phyloP scores from a whole-genome alignment of 2,329 filamentous ascomycete genomes.

The Exophiala sp. region DNA sequence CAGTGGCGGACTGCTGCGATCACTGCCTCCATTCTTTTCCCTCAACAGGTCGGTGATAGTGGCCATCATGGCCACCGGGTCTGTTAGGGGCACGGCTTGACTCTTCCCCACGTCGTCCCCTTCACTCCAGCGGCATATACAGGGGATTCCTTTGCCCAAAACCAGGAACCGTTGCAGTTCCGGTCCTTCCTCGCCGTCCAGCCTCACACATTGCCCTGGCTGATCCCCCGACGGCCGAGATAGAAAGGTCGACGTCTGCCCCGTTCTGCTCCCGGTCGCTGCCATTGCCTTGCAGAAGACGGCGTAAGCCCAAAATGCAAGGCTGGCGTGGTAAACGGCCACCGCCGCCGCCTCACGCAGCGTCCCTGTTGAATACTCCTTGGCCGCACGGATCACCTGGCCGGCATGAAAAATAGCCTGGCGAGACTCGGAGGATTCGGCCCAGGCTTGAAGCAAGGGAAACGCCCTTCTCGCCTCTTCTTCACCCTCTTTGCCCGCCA shows the following conservation, averaged over 20 bases:
- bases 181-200: slow-evolving; percentile 8
- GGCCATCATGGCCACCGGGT: slow-evolving; percentile 11
- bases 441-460: slow-evolving; percentile 36
- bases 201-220: not conserved
- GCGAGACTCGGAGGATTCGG: slow-evolving; percentile 35
- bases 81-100: slow-evolving; percentile 5
- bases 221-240: too few species aligned
- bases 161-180: slow-evolving; percentile 13
- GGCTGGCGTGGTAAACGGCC: slow-evolving; percentile 60
- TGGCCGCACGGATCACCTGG: slow-evolving; percentile 58
- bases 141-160: slow-evolving; percentile 17
- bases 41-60: slow-evolving; percentile 47
- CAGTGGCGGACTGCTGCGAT: slow-evolving; percentile 51
- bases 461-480: slow-evolving; percentile 36
- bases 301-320: slow-evolving; percentile 56
- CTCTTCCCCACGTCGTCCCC: not conserved
- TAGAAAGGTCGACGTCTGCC: too few species aligned
- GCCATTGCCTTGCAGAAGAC: not conserved
- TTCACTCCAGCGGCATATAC: not conserved
- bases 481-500: slow-evolving; percentile 40
- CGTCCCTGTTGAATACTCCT: slow-evolving; percentile 41
- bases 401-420: slow-evolving; percentile 61
- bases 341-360: slow-evolving; percentile 63
- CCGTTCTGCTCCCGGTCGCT: not conserved
- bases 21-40: slow-evolving; percentile 27